Evolutionary conservation across 2,329 filamentous ascomycete species (phyloP).

Genomic region (Grosmannia clavigera): DNA sequence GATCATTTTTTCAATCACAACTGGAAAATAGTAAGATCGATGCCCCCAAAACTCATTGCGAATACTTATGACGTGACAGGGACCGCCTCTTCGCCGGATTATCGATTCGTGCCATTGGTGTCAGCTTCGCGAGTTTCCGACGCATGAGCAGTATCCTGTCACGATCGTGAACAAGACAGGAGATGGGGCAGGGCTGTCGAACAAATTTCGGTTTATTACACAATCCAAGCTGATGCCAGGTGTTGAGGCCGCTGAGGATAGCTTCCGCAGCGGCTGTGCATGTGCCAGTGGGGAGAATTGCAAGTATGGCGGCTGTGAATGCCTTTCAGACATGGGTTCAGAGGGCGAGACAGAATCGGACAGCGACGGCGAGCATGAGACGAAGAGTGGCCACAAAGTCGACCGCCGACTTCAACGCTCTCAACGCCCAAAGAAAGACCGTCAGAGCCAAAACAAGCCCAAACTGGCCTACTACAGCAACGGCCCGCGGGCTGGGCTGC

Average conservation of each 20-base stretch:
- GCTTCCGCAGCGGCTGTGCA: conserved; percentile 56
- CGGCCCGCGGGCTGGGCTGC: conserved; percentile 36
- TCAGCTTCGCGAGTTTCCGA: conserved; percentile 43
- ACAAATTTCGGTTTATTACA: conserved; percentile 57
- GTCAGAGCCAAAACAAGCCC: conserved; percentile 17
- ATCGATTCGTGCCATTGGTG: conserved; percentile 45
- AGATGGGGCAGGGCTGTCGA: conserved; percentile 36
- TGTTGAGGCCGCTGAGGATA: conserved; percentile 45
- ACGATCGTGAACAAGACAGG: conserved; percentile 54
- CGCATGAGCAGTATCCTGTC: conserved; percentile 37
- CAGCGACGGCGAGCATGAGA: conserved; percentile 24
- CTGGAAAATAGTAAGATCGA: conserved; percentile 9
- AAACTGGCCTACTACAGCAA: conserved; percentile 53
- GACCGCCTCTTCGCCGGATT: neutral
- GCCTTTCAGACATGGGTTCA: conserved; percentile 44
- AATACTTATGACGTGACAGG: conserved; percentile 2
- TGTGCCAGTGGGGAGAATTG: conserved; percentile 52
- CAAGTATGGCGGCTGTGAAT: conserved; percentile 55
- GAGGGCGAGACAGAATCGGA: conserved; percentile 39
- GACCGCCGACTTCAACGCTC: too few relatives aligned
- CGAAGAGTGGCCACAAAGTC: neutral
- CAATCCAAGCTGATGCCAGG: conserved; percentile 45
- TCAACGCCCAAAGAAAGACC: neutral
- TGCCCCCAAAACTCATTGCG: neutral
- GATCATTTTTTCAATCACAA: conserved; percentile 12